Evolutionary conservation across 768 basidiomycete genomes (phyloP), one percentile per base, ranked within the genome.

Genomic region (Fomitopsis serialis): DNA sequence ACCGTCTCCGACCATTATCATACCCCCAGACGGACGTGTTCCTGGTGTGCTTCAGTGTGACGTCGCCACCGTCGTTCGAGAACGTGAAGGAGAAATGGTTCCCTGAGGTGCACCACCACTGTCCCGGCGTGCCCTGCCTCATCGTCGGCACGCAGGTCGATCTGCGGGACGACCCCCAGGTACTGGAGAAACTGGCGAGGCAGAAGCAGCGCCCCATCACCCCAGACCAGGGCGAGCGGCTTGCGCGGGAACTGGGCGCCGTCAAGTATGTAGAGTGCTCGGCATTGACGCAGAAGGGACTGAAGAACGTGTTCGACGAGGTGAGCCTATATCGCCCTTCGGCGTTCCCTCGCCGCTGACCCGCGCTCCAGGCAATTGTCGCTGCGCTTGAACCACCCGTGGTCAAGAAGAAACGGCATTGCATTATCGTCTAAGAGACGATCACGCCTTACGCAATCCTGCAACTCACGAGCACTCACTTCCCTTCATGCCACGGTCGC

Each of bases 71-170:
- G 25, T 96, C 93, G 45, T 99, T 98, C 68, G 97, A 99, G 74
- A 98, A 99, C 87, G 96, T 99, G 66, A 98, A 97, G 82, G 97
- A 99, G 75, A 99, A 99, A 71, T 99, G 97, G 97, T 97, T 98
- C 81, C 97, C 97, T 5, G 97, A 99, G 76, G 96, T 99, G 50
- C 95, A 95, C 69, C 97, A 98, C 69, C 97, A 99, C 68, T 99
- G 97, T 79, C 97, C 97, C 15, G 96, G 97, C 47, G 96, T 98
- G 54, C 95, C 96, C 61, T 98, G 96, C 81, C 84, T 99, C 65
- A 98, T 99, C 66, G 96, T 99, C 53, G 97, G 97, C 60, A 99
- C 97, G 45, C 97, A 99, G 75, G 79, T 97, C 67, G 97, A 99
- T 81, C 71, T 99, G 72, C 81, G 96, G 69, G 95, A 98, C 64